Evolutionary conservation across 1,284 basidiomycete species (phyloP), one percentile per base, ranked within the genome.

Genomic region (Rhizoctonia solani): DNA sequence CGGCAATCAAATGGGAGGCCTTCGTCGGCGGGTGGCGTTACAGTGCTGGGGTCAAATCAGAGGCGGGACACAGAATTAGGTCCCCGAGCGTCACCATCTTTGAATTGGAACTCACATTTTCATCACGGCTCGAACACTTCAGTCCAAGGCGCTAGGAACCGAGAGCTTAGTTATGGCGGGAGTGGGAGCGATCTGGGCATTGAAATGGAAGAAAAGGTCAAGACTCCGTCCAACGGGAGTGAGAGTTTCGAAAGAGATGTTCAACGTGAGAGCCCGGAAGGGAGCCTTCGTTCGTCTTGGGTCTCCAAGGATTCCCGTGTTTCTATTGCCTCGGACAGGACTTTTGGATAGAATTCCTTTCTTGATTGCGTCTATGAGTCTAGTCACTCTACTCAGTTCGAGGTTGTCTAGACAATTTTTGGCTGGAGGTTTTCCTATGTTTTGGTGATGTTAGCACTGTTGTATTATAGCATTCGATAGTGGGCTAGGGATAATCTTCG

Each of bases 51-150:
- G 37, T 16, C n/a, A 47, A 23, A 13, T 34, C 23, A 6, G 16
- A 27, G n/a, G n/a, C n/a, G n/a, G n/a, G n/a, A n/a, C n/a, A n/a
- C n/a, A n/a, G n/a, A n/a, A n/a, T n/a, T 44, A 16, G 55, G 55
- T 19, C 34, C 42, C n/a, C 42, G n/a, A 30, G 29, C 37, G 42
- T 37, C 56, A 13, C 27, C 29, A 4, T 30, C 56, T n/a, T 59
- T 42, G 56, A 21, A 49, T 29, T 59, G 56, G 56, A 46, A 59
- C 44, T 59, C 42, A 46, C 56, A 42, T 5, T 59, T 59, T 25
- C 27, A 34, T 11, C 13, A n/a, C 27, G 44, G 29, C 4, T n/a
- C 4, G 29, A 44, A 39, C 39, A 21, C 56, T 2, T n/a, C 41
- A n/a, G n/a, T n/a, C n/a, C n/a, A n/a, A n/a, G n/a, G n/a, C n/a